phyloP scores from a whole-genome alignment of 225 moss, liverwort and hornwort genomes.

The Sphagnum tenellum region DNA sequence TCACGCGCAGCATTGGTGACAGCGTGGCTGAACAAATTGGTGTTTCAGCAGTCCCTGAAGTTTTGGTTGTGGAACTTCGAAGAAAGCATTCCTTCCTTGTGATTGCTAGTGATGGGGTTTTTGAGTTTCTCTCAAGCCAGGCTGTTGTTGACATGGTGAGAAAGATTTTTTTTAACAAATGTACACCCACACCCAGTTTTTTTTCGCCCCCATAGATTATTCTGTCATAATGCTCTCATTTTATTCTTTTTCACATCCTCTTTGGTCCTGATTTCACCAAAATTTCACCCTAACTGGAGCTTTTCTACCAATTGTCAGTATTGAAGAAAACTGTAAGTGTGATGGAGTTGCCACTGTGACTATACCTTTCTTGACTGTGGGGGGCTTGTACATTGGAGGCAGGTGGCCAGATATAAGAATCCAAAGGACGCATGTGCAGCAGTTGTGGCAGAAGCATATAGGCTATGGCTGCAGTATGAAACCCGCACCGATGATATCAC shows the following conservation, averaged over 20 bases:
- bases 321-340: too few species aligned
- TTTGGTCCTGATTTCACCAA: background rate
- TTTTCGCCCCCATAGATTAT: too few species aligned
- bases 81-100: slow-evolving; percentile 83
- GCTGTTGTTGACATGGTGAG: slow-evolving; percentile 87
- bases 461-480: slow-evolving; percentile 94
- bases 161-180: background rate
- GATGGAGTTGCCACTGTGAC: background rate
- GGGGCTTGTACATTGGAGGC: background rate
- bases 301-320: too few species aligned
- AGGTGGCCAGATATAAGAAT: slow-evolving; percentile 69
- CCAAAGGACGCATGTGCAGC: slow-evolving; percentile 94
- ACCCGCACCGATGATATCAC: slow-evolving; percentile 96
- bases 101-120: slow-evolving; percentile 95
- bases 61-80: slow-evolving; percentile 85
- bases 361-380: background rate
- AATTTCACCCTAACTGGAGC: background rate
- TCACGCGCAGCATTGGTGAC: slow-evolving; percentile 88
- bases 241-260: background rate
- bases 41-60: slow-evolving; percentile 91
- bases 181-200: too few species aligned
- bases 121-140: slow-evolving; percentile 96
- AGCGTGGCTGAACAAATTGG: slow-evolving; percentile 90
- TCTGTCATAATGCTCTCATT: background rate
- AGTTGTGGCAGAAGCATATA: slow-evolving; percentile 83